Evolutionary conservation across 2,329 filamentous ascomycete species (phyloP).

Genomic region (Lachnellula cervina): DNA sequence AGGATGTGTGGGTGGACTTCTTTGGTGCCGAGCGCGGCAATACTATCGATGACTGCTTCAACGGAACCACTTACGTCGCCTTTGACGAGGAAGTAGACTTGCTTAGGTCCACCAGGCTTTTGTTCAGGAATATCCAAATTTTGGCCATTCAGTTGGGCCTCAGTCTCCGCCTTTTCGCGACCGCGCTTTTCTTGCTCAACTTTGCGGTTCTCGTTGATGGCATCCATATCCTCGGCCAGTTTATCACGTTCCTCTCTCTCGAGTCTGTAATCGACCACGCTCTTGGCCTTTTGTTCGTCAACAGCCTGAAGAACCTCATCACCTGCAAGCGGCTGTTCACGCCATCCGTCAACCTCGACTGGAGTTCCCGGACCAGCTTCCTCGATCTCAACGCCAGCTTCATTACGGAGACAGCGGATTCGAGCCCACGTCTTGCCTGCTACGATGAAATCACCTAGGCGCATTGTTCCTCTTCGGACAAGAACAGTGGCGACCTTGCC

Average conservation of each 20-base stretch:
- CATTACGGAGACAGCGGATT: conserved; percentile 79
- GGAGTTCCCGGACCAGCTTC: conserved; percentile 84
- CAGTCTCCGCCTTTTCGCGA: conserved; percentile 53
- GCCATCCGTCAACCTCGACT: conserved; percentile 93
- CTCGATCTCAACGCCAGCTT: conserved; percentile 66
- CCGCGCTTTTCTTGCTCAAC: conserved; percentile 54
- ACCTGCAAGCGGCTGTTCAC: conserved; percentile 77
- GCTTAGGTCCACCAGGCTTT: conserved; percentile 40
- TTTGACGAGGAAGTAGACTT: conserved; percentile 81
- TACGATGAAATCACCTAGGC: conserved; percentile 74
- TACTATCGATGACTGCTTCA: conserved; percentile 77
- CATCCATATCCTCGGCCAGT: conserved; percentile 64
- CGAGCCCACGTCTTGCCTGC: conserved; percentile 85
- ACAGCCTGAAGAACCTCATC: conserved; percentile 81
- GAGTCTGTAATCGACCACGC: conserved; percentile 69
- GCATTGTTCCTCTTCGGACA: conserved; percentile 80
- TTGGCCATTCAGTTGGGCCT: conserved; percentile 26
- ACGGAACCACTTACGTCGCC: conserved; percentile 91
- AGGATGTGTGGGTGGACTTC: conserved; percentile 77
- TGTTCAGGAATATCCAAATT: conserved; percentile 28
- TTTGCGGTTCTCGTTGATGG: conserved; percentile 65
- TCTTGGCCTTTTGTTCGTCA: conserved; percentile 72
- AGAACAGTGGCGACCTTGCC: conserved; percentile 87
- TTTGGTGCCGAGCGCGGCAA: conserved; percentile 75
- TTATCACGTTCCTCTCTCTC: conserved; percentile 66